Evolutionary conservation across 345 rosid species (phyloP).

Genomic region (Diplotaxis tenuifolia): DNA sequence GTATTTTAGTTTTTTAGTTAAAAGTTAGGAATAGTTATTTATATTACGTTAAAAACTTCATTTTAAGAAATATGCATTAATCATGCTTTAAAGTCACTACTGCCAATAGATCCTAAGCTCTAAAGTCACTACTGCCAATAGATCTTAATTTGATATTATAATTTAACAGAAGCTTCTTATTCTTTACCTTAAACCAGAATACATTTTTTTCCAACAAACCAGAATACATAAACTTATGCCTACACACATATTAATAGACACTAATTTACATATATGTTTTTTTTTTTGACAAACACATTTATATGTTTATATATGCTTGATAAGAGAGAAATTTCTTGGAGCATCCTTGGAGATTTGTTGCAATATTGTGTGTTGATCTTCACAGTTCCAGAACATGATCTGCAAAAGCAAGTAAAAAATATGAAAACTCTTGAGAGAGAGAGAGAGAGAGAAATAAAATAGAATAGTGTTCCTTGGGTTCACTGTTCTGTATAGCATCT

Average conservation of each 20-base stretch:
- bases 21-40: too few species aligned
- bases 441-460: neutral
- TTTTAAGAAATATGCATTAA: too few species aligned
- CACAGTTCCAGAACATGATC: slow-evolving; percentile 35
- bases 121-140: too few species aligned
- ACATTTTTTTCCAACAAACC: too few species aligned
- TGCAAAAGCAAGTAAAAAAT: slow-evolving; percentile 24
- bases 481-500: neutral
- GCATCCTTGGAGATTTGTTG: slow-evolving; percentile 1
- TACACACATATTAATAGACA: neutral
- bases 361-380: slow-evolving; percentile 10
- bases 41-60: too few species aligned
- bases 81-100: too few species aligned
- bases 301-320: neutral
- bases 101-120: too few species aligned
- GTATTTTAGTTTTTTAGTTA: too few species aligned
- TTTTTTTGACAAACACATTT: too few species aligned
- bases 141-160: too few species aligned
- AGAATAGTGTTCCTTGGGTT: neutral
- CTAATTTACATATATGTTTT: neutral
- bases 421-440: neutral
- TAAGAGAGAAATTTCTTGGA: slow-evolving; percentile 6
- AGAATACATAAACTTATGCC: neutral
- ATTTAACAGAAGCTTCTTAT: too few species aligned
- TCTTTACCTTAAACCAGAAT: too few species aligned